Evolutionary conservation across 2,329 filamentous ascomycete species (phyloP).

Genomic region (Fusarium multiceps): DNA sequence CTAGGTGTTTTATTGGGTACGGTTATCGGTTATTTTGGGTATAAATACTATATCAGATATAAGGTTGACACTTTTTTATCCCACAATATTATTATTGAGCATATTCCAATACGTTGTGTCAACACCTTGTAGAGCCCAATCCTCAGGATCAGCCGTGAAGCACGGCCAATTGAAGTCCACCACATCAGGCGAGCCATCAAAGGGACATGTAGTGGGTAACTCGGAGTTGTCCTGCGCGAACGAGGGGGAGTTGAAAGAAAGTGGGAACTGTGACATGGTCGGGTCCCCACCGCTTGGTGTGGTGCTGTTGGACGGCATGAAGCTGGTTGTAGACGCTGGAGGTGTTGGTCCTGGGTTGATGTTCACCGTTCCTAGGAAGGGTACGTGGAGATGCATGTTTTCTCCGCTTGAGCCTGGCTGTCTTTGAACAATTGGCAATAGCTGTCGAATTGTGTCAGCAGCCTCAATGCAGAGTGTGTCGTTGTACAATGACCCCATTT

Average conservation of each 20-base stretch:
- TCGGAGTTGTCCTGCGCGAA: slow-evolving; percentile 13
- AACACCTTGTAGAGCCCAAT: slow-evolving; percentile 57
- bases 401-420: slow-evolving; percentile 24
- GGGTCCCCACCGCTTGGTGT: slow-evolving; percentile 17
- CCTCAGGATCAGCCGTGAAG: slow-evolving; percentile 49
- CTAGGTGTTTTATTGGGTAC: slow-evolving; percentile 27
- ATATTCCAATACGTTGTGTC: slow-evolving; percentile 53
- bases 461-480: slow-evolving; percentile 58
- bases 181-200: slow-evolving; percentile 9
- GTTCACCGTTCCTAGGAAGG: slow-evolving; percentile 60
- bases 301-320: slow-evolving; percentile 25
- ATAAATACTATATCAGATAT: slow-evolving; percentile 36
- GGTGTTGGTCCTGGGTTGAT: slow-evolving; percentile 49
- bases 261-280: slow-evolving; percentile 15
- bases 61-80: background rate
- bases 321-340: slow-evolving; percentile 19
- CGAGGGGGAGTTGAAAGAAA: slow-evolving; percentile 19
- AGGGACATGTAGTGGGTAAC: slow-evolving; percentile 14
- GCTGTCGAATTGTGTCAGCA: slow-evolving; percentile 56
- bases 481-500: slow-evolving; percentile 52
- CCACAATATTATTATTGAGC: slow-evolving; percentile 43
- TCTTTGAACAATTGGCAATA: slow-evolving; percentile 56
- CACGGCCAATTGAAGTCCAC: slow-evolving; percentile 41
- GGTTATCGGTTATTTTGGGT: slow-evolving; percentile 16
- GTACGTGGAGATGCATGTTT: slow-evolving; percentile 56